A percentile compares a stretch with the other conserved stretches of the same genome.
Evolutionary conservation across 2,329 filamentous ascomycete species (phyloP).

Genomic region (Penicillium sp.): DNA sequence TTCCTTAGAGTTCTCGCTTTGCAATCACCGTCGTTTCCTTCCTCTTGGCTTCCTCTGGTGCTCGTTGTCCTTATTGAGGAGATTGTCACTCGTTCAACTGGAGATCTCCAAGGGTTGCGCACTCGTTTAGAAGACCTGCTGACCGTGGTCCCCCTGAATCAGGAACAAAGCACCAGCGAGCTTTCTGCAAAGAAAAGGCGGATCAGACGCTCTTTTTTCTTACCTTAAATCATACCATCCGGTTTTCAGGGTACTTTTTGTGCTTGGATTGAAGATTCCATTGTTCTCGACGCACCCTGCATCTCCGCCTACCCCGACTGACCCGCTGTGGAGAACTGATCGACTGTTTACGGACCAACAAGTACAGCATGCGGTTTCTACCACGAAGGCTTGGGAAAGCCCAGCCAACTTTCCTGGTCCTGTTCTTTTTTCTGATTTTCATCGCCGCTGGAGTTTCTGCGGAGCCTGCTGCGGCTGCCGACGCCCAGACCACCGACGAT

Average conservation of each 20-base stretch:
- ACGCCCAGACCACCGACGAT: constrained; percentile 26
- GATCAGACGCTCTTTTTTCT: background rate
- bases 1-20: constrained; percentile 19
- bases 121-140: background rate
- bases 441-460: constrained; percentile 20
- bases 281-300: constrained; percentile 10
- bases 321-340: constrained; percentile 26
- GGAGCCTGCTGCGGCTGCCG: constrained; percentile 11
- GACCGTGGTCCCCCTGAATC: constrained; percentile 5
- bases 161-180: constrained; percentile 8
- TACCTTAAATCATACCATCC: background rate
- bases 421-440: constrained; percentile 16
- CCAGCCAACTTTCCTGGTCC: constrained; percentile 14
- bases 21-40: background rate
- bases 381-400: constrained; percentile 14
- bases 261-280: constrained; percentile 1
- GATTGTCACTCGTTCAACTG: constrained; percentile 19
- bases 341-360: constrained; percentile 15
- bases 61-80: constrained; percentile 8
- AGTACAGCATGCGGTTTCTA: constrained; percentile 19
- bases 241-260: background rate
- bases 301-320: constrained; percentile 18
- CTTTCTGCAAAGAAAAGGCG: background rate
- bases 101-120: background rate
- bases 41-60: background rate